Base-by-base conservation (phyloP, 1,284 basidiomycete species). In the Cutaneotrichosporon arboriforme region DNA sequence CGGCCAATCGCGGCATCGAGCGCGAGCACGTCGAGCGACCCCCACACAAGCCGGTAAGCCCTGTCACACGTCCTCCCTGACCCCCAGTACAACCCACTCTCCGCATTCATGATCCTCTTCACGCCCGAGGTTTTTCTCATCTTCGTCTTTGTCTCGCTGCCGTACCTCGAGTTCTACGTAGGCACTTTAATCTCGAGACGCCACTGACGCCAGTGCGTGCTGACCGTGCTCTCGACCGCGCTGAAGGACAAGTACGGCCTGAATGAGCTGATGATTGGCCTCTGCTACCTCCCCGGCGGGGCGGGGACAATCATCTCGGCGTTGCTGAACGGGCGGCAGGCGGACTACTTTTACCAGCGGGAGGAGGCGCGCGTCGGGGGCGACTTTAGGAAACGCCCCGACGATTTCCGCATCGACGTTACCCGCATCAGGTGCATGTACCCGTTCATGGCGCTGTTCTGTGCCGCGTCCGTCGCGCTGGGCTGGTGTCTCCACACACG, bases 121-220 rank as follows among this genome's bases (percentile, higher is more conserved):
- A 65, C 54, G 1, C 73, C 74, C 7, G 74, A 76, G 48, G 61
- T 76, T 31, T 41, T 69, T 36, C 49, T 73, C 17, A 54, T 63
- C 31, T 68, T 73, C 37, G 40, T 72, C 36, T 63, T 65, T 20
- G 64, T 63, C 1, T 72, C 70, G 8, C 50, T 74, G 9, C 52
- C 69, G 15, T 76, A 75, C 48, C 61, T 71, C n/a, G 63, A 69
- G 46, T 76, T 72, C 52, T 76, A 76, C 65, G 66, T 70, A 46
- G 62, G 67, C 58, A 22, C 5, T 41, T n/a, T n/a, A n/a, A n/a
- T n/a, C n/a, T n/a, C n/a, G n/a, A 14, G 36, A 7, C 5, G 39
- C 20, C 17, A 18, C 49, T 46, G 23, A 49, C 42, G 1, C 37
- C 46, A 55, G 44, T 51, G 43, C 40, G 41, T 52, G 13, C 47